Base-by-base conservation (phyloP, 345 rosid genomes). In the Aegle marmelos region DNA sequence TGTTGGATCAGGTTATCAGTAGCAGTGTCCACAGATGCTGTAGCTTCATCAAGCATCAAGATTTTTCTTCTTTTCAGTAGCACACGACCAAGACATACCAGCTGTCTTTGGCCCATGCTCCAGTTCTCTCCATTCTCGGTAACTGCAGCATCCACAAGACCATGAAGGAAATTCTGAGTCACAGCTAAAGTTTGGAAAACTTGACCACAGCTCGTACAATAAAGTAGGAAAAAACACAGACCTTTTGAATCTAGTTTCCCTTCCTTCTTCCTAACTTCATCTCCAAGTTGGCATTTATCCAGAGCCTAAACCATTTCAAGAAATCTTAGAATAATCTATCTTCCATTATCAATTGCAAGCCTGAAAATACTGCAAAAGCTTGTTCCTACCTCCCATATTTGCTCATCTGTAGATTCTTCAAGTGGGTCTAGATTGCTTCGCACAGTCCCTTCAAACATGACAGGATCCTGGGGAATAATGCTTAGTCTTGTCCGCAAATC, bases 51-150 rank as follows among this genome's bases (percentile, higher is more conserved):
- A 0, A 93, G 94, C 25, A 92, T 94, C 83, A 95, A 78, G 72
- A 95, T 86, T 77, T 89, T 95, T 74, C 93, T 93, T 82, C 86
- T 92, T 87, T 92, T 91, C 0, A 93, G 89, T 21, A 93, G 85
- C 60, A 92, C 97, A 21, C 98, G 90, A 0, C 97, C 98, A 0
- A 95, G 90, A 81, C 98, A 95, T 4, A 91, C 91, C 0, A 95
- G 86, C 79, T 95, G 98, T 76, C 95, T 89, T 83, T 95, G 98
- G 6, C 98, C 98, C 93, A 92, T 88, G 76, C 98, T 95, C 98
- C 98, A 93, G 72, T 93, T 95, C 82, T 91, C 98, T 80, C 98
- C 98, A 80, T 95, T 92, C 76, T 95, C 95, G 1, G 82, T 80
- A 41, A 93, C 98, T 89, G 84, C 66, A 70, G 24, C 58, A 78